Percentiles rank a stretch among this genome's conserved stretches.
These are phyloP conservation scores for Starmerella bacillaris DNA, from an alignment of 805 yeast species.

Conservation along the genomic window DNA sequence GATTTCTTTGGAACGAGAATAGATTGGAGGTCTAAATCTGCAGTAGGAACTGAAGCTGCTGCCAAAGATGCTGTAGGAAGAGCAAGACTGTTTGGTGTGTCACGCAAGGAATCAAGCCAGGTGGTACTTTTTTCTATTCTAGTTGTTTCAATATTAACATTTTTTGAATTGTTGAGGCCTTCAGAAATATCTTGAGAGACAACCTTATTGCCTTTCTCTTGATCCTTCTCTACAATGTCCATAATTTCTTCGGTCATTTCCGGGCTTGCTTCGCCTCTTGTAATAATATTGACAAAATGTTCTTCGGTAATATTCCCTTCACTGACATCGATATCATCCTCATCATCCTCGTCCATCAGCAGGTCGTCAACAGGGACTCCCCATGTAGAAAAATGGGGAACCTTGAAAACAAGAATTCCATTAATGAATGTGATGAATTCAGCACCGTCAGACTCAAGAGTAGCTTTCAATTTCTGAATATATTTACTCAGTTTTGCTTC, in stretches of 20 bases:
- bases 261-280: too few relatives aligned
- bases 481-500: constrained; percentile 39
- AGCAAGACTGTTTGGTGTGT: neutral
- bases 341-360: constrained; percentile 11
- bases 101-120: neutral
- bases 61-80: constrained; percentile 1
- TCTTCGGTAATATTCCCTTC: too few relatives aligned
- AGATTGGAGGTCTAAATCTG: constrained; percentile 2
- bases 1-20: constrained; percentile 1
- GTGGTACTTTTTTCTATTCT: too few relatives aligned
- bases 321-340: constrained; percentile 1
- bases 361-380: constrained; percentile 35
- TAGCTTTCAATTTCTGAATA: constrained; percentile 29
- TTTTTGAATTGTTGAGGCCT: too few relatives aligned
- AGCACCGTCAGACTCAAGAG: constrained; percentile 47
- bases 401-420: constrained; percentile 63
- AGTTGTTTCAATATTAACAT: too few relatives aligned
- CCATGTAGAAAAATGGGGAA: constrained; percentile 88
- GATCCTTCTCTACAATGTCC: too few relatives aligned
- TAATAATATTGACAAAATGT: too few relatives aligned
- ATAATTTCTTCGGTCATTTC: too few relatives aligned
- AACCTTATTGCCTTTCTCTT: too few relatives aligned
- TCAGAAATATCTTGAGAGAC: too few relatives aligned
- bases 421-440: constrained; percentile 58
- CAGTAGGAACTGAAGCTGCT: constrained; percentile 9